phyloP scores from a whole-genome alignment of 345 rosid species.

The Populus simonii region DNA sequence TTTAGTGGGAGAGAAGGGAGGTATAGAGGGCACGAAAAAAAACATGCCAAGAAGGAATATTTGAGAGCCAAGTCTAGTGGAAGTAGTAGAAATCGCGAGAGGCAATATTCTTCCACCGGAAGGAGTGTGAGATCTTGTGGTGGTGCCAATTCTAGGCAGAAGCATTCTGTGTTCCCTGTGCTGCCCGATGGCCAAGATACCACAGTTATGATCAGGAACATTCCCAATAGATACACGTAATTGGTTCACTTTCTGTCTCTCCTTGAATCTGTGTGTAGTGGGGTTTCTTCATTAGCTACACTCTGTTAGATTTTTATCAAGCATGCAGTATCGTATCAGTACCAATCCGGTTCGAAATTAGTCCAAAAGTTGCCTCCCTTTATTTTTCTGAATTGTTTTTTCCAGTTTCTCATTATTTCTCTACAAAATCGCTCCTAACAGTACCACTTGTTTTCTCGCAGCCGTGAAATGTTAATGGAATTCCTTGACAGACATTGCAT shows the following conservation, averaged over 20 bases:
- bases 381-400: not conserved
- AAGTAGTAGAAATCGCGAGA: too few relatives aligned
- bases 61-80: too few relatives aligned
- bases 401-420: too few relatives aligned
- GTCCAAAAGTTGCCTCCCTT: not conserved
- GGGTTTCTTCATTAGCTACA: not conserved
- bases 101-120: not conserved
- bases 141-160: not conserved
- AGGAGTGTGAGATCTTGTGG: not conserved
- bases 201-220: constrained; percentile 71
- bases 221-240: constrained; percentile 74
- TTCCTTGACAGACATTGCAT: constrained; percentile 57
- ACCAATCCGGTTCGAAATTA: not conserved
- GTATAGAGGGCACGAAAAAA: too few relatives aligned
- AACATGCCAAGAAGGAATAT: too few relatives aligned
- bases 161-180: constrained; percentile 24
- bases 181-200: constrained; percentile 27
- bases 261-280: not conserved
- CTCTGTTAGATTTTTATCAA: not conserved
- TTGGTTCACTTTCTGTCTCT: not conserved
- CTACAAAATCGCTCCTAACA: not conserved
- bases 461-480: constrained; percentile 57
- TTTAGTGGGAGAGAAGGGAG: too few relatives aligned
- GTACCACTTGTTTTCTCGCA: constrained; percentile 9
- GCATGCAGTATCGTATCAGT: not conserved